These are phyloP conservation scores for Lizanozyma gosingica DNA, from an alignment of 1,139 yeast species.

Conservation along the genomic window DNA sequence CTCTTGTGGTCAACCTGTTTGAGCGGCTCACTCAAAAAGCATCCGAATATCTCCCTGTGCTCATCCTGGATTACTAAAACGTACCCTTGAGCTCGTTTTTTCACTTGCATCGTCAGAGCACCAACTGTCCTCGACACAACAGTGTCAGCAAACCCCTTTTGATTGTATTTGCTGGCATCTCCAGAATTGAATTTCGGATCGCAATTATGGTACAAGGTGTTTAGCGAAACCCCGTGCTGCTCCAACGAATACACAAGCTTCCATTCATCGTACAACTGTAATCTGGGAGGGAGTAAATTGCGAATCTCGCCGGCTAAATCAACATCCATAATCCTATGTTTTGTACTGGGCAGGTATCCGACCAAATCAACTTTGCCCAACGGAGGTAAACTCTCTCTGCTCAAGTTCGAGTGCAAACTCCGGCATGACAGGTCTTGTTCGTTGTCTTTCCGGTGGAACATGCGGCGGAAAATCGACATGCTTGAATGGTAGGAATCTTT, in stretches of 20 bases:
- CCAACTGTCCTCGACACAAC: constrained; percentile 24
- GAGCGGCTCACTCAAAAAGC: constrained; percentile 68
- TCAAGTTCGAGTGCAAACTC: not conserved
- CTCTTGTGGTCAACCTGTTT: constrained; percentile 62
- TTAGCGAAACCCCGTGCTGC: constrained; percentile 84
- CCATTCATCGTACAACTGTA: constrained; percentile 77
- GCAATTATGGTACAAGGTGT: constrained; percentile 52
- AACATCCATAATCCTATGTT: constrained; percentile 43
- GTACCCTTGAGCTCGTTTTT: constrained; percentile 51
- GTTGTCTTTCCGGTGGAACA: not conserved
- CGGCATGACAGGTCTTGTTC: not conserved
- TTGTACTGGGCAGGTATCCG: constrained; percentile 55
- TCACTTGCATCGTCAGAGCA: constrained; percentile 12
- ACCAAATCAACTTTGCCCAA: constrained; percentile 20
- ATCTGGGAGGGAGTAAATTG: constrained; percentile 61
- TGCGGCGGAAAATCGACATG: not conserved
- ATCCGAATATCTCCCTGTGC: constrained; percentile 65
- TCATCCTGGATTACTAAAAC: constrained; percentile 61
- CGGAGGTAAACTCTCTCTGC: constrained; percentile 19
- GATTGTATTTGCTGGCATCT: constrained; percentile 13
- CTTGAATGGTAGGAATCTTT: too few species aligned
- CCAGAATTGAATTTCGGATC: constrained; percentile 23
- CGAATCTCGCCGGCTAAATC: constrained; percentile 72
- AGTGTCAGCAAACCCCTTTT: constrained; percentile 30
- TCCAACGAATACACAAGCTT: constrained; percentile 69